phyloP scores from a whole-genome alignment of 495 filamentous ascomycete species.

The Oidiodendron maius region DNA sequence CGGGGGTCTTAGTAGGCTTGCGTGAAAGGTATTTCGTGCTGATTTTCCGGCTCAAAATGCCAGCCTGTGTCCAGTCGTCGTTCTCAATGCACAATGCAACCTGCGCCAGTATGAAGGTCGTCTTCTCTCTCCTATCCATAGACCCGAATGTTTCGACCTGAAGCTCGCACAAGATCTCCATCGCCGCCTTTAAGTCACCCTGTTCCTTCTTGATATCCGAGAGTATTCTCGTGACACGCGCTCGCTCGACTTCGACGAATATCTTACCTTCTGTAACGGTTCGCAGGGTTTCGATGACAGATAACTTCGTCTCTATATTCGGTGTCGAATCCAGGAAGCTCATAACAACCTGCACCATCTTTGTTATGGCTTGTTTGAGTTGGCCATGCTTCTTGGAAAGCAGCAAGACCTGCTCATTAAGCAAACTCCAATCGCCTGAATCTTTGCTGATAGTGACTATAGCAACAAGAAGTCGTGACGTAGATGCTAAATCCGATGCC shows the following conservation, averaged over 20 bases:
- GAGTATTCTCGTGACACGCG: slow-evolving; percentile 87
- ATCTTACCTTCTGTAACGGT: slow-evolving; percentile 99
- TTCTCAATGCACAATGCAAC: slow-evolving; percentile 92
- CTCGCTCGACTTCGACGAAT: slow-evolving; percentile 96
- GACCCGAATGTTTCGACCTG: slow-evolving; percentile 99
- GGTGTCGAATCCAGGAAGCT: slow-evolving; percentile 77
- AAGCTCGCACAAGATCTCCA: slow-evolving; percentile 91
- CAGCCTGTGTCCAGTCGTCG: slow-evolving; percentile 92
- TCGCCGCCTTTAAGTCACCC: slow-evolving; percentile 83
- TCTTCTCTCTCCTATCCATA: slow-evolving; percentile 95
- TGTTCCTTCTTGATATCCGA: slow-evolving; percentile 95
- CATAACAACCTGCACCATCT: slow-evolving; percentile 98
- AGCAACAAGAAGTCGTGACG: slow-evolving; percentile 75
- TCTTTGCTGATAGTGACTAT: slow-evolving; percentile 95
- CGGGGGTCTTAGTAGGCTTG: slow-evolving; percentile 81
- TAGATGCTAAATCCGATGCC: slow-evolving; percentile 93
- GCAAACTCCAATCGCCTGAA: slow-evolving; percentile 80
- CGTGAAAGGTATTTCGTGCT: slow-evolving; percentile 84
- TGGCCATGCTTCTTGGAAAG: slow-evolving; percentile 99
- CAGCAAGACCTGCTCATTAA: slow-evolving; percentile 93
- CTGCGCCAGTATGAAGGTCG: slow-evolving; percentile 95
- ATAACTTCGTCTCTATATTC: slow-evolving; percentile 76
- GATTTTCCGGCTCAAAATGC: slow-evolving; percentile 93
- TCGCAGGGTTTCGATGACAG: slow-evolving; percentile 87
- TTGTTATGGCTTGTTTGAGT: slow-evolving; percentile 96